Evolutionary conservation across 2,329 filamentous ascomycete species (phyloP).

Genomic region (Aspergillus fumigatiaffinis): DNA sequence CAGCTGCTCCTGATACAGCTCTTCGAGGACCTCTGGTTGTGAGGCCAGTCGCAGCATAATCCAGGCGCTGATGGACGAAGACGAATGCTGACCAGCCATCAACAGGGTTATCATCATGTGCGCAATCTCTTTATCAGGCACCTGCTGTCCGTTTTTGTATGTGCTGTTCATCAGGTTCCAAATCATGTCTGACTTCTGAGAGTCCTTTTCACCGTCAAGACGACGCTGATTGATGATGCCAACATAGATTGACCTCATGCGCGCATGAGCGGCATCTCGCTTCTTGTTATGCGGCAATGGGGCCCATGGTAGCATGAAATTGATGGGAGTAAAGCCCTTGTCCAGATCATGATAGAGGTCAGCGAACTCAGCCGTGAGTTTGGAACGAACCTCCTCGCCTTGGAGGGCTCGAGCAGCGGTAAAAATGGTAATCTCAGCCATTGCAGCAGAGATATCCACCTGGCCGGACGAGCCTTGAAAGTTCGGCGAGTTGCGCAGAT

Average conservation of each 20-base stretch:
- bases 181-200: conserved; percentile 63
- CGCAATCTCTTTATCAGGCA: conserved; percentile 73
- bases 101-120: conserved; percentile 84
- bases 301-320: conserved; percentile 77
- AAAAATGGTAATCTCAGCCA: conserved; percentile 76
- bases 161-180: conserved; percentile 71
- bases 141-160: conserved; percentile 67
- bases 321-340: conserved; percentile 73
- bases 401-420: conserved; percentile 74
- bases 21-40: conserved; percentile 64
- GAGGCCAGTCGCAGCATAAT: conserved; percentile 70
- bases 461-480: conserved; percentile 60
- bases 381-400: conserved; percentile 69
- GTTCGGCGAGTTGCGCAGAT: conserved; percentile 49
- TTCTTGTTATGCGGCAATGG: conserved; percentile 72
- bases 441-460: conserved; percentile 61
- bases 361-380: conserved; percentile 68
- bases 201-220: conserved; percentile 35
- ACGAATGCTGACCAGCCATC: conserved; percentile 81
- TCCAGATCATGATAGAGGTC: conserved; percentile 77
- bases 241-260: conserved; percentile 67
- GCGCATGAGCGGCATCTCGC: conserved; percentile 66
- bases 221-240: conserved; percentile 66
- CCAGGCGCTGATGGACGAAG: conserved; percentile 73
- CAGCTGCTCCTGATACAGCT: conserved; percentile 66